These are phyloP conservation scores for Dothistroma septosporum DNA, from an alignment of 2,329 filamentous ascomycete genomes.

Conservation along the genomic window DNA sequence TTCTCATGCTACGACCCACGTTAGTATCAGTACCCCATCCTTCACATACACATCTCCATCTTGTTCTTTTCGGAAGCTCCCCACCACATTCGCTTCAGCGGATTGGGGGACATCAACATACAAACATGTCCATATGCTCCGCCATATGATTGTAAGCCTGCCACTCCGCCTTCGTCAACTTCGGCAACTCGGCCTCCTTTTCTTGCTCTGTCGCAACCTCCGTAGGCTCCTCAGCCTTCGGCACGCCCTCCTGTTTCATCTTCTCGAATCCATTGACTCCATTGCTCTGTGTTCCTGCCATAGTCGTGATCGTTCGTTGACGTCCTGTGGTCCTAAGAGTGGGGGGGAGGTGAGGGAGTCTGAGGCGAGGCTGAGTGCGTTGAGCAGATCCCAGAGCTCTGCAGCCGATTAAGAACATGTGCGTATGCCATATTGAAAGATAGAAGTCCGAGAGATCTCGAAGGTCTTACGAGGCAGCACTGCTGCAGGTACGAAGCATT, in stretches of 20 bases:
- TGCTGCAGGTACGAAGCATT: background rate
- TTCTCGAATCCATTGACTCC: slow-evolving; percentile 24
- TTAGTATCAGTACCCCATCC: background rate
- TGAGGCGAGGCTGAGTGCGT: too few species aligned
- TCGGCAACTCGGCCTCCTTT: slow-evolving; percentile 48
- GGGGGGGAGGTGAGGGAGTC: background rate
- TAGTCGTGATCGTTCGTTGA: background rate
- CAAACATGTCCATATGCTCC: slow-evolving; percentile 70
- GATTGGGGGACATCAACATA: slow-evolving; percentile 32
- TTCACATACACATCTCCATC: background rate
- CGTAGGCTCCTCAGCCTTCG: slow-evolving; percentile 20
- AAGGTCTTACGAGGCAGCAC: background rate
- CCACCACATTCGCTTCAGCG: too few species aligned
- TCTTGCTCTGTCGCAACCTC: slow-evolving; percentile 16
- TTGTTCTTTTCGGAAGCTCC: background rate
- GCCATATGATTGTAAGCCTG: slow-evolving; percentile 67
- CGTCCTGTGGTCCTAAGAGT: background rate
- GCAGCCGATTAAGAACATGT: background rate
- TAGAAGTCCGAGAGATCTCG: background rate
- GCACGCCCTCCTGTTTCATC: slow-evolving; percentile 26
- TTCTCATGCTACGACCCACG: slow-evolving; percentile 62
- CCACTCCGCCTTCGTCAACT: slow-evolving; percentile 64
- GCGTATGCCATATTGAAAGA: background rate
- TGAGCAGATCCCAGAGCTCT: background rate
- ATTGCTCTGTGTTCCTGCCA: background rate